Percentiles rank a stretch among this genome's conserved stretches.
Conservation (phyloP, 495 filamentous ascomycete genomes). For the Sabuloglossum arenarium region DNA sequence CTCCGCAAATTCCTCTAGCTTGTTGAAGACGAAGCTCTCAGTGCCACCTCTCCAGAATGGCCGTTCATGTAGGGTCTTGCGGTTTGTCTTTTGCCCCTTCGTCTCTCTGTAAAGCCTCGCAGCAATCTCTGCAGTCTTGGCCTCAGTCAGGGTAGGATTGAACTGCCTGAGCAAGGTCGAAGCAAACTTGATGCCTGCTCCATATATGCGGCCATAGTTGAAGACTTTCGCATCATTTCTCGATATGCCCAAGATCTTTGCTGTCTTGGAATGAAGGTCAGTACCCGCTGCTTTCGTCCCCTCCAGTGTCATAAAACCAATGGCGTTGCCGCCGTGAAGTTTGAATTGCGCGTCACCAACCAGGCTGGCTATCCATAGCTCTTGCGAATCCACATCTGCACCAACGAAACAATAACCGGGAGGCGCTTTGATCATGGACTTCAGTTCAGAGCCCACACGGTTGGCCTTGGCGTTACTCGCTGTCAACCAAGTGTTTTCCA, state of each 20-base stretch:
- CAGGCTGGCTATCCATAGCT: constrained; percentile 94
- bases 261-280: constrained; percentile 88
- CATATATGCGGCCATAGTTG: constrained; percentile 97
- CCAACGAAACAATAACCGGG: constrained; percentile 85
- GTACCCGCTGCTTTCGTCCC: constrained; percentile 86
- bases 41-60: constrained; percentile 93
- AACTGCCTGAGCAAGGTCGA: constrained; percentile 79
- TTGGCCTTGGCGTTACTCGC: constrained; percentile 92
- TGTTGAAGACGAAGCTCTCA: constrained; percentile 96
- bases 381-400: constrained; percentile 96
- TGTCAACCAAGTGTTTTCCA: constrained; percentile 97
- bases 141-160: constrained; percentile 62
- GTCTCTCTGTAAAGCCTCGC: constrained; percentile 68
- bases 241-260: constrained; percentile 75
- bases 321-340: constrained; percentile 84
- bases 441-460: constrained; percentile 88
- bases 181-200: constrained; percentile 85
- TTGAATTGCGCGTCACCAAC: constrained; percentile 88
- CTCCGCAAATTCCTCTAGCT: constrained; percentile 89
- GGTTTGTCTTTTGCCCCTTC: constrained; percentile 61
- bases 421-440: constrained; percentile 88
- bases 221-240: constrained; percentile 94
- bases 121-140: constrained; percentile 52
- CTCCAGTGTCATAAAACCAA: constrained; percentile 98
- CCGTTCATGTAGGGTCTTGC: constrained; percentile 44